Evolutionary conservation across 2,329 filamentous ascomycete species (phyloP).

Genomic region (Nemania abortiva): DNA sequence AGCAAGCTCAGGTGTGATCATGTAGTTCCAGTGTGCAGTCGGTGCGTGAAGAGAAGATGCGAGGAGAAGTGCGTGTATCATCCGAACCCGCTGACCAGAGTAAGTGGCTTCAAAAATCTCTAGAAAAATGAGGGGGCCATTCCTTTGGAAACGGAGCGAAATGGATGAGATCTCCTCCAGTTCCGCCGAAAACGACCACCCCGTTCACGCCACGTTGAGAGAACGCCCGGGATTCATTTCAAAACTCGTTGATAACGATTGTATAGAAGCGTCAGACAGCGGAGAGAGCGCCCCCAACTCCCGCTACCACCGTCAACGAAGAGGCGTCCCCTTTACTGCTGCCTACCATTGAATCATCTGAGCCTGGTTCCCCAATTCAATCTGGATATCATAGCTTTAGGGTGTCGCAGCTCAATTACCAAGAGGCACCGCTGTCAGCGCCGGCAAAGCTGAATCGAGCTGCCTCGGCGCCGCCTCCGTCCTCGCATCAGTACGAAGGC

Average conservation of each 20-base stretch:
- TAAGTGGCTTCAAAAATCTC: constrained; percentile 37
- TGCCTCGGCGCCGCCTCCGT: constrained; percentile 50
- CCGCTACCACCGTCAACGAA: constrained; percentile 40
- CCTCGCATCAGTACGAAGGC: constrained; percentile 40
- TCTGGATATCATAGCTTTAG: constrained; percentile 22
- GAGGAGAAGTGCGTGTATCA: constrained; percentile 52
- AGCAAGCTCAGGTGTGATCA: constrained; percentile 54
- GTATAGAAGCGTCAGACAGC: constrained; percentile 40
- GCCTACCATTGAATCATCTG: constrained; percentile 44
- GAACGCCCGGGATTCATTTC: background rate
- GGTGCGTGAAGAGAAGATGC: constrained; percentile 50
- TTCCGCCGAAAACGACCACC: background rate
- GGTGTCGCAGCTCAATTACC: constrained; percentile 9
- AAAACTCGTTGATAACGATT: constrained; percentile 18
- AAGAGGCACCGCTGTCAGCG: constrained; percentile 33
- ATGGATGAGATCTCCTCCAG: constrained; percentile 13
- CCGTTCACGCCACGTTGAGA: background rate
- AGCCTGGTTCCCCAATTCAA: constrained; percentile 16
- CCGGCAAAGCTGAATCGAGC: constrained; percentile 45
- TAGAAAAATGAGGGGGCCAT: constrained; percentile 9
- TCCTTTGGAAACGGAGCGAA: background rate
- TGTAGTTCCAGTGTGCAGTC: constrained; percentile 51
- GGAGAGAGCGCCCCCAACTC: constrained; percentile 41
- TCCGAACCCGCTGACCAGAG: constrained; percentile 51
- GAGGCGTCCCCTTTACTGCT: constrained; percentile 33